phyloP scores from a whole-genome alignment of 2,329 filamentous ascomycete genomes.

The Colletotrichum liriopes region DNA sequence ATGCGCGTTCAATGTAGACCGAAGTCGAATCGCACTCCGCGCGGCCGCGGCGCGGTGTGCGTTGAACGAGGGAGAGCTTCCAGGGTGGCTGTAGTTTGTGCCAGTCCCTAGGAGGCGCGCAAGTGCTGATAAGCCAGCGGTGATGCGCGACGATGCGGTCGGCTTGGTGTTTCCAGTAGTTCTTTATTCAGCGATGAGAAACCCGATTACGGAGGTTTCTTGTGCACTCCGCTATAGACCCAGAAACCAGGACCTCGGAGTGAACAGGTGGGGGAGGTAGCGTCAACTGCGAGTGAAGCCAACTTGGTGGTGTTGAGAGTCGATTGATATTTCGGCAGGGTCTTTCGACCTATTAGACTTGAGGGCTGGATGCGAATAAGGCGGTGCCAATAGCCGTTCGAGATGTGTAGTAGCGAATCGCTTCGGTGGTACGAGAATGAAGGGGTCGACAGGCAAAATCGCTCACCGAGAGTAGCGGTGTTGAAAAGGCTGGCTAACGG shows the following conservation, averaged over 20 bases:
- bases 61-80: constrained; percentile 28
- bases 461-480: background rate
- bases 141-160: background rate
- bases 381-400: background rate
- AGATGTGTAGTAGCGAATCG: no score
- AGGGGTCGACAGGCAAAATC: background rate
- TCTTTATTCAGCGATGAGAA: constrained; percentile 12
- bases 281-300: constrained; percentile 84
- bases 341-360: constrained; percentile 38
- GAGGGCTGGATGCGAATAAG: background rate
- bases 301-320: constrained; percentile 83
- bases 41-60: constrained; percentile 42
- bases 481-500: background rate
- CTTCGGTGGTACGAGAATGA: background rate
- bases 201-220: constrained; percentile 95
- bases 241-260: constrained; percentile 92
- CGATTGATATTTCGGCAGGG: constrained; percentile 43
- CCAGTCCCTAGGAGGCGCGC: constrained; percentile 9
- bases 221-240: constrained; percentile 97
- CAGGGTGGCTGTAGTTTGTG: constrained; percentile 14
- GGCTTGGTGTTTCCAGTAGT: background rate
- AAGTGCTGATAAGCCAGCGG: constrained; percentile 20
- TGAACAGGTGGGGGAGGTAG: constrained; percentile 85
- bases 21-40: constrained; percentile 36
- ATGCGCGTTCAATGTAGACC: constrained; percentile 24